Evolutionary conservation across 768 basidiomycete species (phyloP).

Genomic region (Termitomyces sp.): DNA sequence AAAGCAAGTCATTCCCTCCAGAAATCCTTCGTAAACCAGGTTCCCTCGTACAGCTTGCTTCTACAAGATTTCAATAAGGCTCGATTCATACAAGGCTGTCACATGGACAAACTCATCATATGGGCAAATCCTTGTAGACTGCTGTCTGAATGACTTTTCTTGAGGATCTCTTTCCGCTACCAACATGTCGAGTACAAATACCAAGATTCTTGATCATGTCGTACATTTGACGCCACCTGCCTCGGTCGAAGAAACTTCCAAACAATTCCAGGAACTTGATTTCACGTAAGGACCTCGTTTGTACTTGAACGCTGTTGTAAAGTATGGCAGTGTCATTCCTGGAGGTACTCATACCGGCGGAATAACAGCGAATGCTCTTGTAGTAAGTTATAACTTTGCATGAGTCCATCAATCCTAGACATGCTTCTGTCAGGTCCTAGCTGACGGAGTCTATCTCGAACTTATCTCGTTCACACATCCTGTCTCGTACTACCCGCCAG

Average conservation of each 20-base stretch:
- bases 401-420: neutral
- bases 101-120: neutral
- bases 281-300: slow-evolving; percentile 47
- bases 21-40: too few species aligned
- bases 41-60: neutral
- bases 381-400: slow-evolving; percentile 33
- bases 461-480: slow-evolving; percentile 62
- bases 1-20: too few species aligned
- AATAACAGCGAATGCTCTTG: slow-evolving; percentile 56
- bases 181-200: slow-evolving; percentile 13
- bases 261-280: slow-evolving; percentile 53
- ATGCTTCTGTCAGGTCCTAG: slow-evolving; percentile 32
- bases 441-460: slow-evolving; percentile 61
- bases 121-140: neutral
- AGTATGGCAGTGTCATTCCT: slow-evolving; percentile 45
- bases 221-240: slow-evolving; percentile 67
- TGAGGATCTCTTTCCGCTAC: neutral
- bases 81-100: neutral
- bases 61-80: neutral
- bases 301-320: neutral
- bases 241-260: slow-evolving; percentile 39
- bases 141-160: neutral
- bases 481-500: slow-evolving; percentile 44
- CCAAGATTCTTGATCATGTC: slow-evolving; percentile 56
- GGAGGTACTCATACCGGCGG: slow-evolving; percentile 66